Evolutionary conservation across 352 stramenopile genomes (phyloP), one percentile per base, ranked within the genome.

Genomic region (Pythium plurisporium): DNA sequence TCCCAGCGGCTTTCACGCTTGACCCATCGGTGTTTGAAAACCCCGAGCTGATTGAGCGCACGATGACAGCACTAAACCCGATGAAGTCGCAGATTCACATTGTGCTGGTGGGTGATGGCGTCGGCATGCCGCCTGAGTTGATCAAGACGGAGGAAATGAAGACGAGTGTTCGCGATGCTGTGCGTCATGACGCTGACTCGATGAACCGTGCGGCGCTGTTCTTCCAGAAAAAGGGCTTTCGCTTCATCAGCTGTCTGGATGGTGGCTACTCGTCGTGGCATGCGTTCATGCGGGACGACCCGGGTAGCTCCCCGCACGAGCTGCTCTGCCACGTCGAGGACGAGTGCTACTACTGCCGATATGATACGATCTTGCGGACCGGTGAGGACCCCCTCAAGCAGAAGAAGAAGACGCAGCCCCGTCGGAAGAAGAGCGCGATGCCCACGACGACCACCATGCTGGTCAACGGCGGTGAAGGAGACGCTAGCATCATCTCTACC

Each of bases 171-270:
- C 82, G 82, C 7, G 82, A 93, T 60, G 79, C 80, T 27, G 78
- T 91, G 23, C 78, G 78, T 29, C 60, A 81, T 19, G 82, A 93
- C 23, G 71, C 72, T 0, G 80, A 87, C 47, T 73, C 72, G 20
- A 69, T 93, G 19, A 93, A 93, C 58, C 80, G 84, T 29, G 82
- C 82, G 0, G 78, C 80, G 15, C 60, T 93, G 0, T 90, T 89
- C 23, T 93, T 93, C 62, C 82, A 93, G 63, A 93, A 93, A 60
- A 74, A 74, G 37, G 78, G 73, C 2, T 93, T 93, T 51, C 80
- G 82, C n/a, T 93, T 89, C 53, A 76, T 93, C 33, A 89, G 82
- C 29, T 76, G 64, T 8, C 50, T 93, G 14, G 82, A 93, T 49
- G 82, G 82, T 19, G 82, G 82, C 2, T 93, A 90, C 54, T 76